Evolutionary conservation across 208 protist species (phyloP), one percentile per base, ranked within the genome.

Genomic region (Leishmania guyanensis): DNA sequence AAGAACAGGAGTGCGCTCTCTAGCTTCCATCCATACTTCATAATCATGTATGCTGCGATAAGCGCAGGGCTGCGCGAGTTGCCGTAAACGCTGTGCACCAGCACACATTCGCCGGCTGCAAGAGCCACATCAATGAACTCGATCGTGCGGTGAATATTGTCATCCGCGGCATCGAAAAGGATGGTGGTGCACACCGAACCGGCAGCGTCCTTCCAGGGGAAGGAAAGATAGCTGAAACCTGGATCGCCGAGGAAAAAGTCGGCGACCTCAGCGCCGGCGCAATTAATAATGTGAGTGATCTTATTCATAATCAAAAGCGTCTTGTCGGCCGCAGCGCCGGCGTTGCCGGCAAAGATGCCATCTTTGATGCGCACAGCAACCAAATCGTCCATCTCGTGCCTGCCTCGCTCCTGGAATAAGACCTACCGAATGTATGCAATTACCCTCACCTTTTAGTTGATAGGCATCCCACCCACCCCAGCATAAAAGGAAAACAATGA

Each of bases 251-350:
- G 65, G 77, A 95, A 98, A 77, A 94, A 91, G 82, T 98, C 92
- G 16, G 85, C 86, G 8, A 97, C 85, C 80, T 98, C 95, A 5
- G 86, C 93, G 46, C 92, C 95, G 12, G 95, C 92, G 80, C 96
- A 98, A 86, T 98, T 98, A 64, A 98, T 90, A 58, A 98, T 86
- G 82, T 98, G 94, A 20, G 92, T 96, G 75, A 98, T 96, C 80
- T 98, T 98, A 81, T 98, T 98, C 86, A 98, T 94, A 16, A 82
- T 82, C 48, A 98, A 84, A 79, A 98, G 97, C 50, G 97, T 94
- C 66, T 92, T 89, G 69, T 98, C 95, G 70, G 94, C 91, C 16
- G 93, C 91, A 16, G 92, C 93, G 39, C 89, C 87, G 16, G 88
- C 82, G 82, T 98, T 98, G 65, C 96, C 96, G 6, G 92, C 93